Percentiles rank a stretch among this genome's conserved stretches.
Evolutionary conservation across 192 early-diverging fungal species (phyloP).

Genomic region (Paraglomus occultum): DNA sequence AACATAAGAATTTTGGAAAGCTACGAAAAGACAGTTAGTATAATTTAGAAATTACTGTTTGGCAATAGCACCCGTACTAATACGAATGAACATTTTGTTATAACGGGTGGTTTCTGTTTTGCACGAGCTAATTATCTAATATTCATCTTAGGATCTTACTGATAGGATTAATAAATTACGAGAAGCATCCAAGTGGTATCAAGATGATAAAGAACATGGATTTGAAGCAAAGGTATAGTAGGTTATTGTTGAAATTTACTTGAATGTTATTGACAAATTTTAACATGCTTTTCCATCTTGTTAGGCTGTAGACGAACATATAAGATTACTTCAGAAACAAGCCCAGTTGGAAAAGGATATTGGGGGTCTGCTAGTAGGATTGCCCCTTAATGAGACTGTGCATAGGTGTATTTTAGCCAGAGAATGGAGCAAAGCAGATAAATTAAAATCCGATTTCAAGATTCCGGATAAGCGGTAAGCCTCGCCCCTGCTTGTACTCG

Average conservation of each 20-base stretch:
- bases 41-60: constrained; percentile 12
- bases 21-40: constrained; percentile 42
- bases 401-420: constrained; percentile 74
- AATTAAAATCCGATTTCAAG: constrained; percentile 81
- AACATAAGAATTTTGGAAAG: constrained; percentile 53
- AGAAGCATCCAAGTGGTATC: constrained; percentile 66
- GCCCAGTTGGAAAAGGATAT: constrained; percentile 70
- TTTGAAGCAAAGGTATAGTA: constrained; percentile 71
- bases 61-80: constrained; percentile 24
- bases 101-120: background rate
- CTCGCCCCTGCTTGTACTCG: background rate
- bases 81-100: constrained; percentile 4
- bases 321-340: constrained; percentile 75
- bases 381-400: constrained; percentile 84
- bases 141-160: constrained; percentile 43
- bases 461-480: constrained; percentile 75
- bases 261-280: background rate
- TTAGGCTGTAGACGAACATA: constrained; percentile 76
- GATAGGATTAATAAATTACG: constrained; percentile 71
- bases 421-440: constrained; percentile 67
- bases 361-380: constrained; percentile 51
- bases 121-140: background rate
- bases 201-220: constrained; percentile 63
- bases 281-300: background rate
- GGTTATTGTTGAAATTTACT: background rate